These are phyloP conservation scores for Solanum lycopersicoides DNA, from an alignment of 257 asterid species.

Conservation along the genomic window DNA sequence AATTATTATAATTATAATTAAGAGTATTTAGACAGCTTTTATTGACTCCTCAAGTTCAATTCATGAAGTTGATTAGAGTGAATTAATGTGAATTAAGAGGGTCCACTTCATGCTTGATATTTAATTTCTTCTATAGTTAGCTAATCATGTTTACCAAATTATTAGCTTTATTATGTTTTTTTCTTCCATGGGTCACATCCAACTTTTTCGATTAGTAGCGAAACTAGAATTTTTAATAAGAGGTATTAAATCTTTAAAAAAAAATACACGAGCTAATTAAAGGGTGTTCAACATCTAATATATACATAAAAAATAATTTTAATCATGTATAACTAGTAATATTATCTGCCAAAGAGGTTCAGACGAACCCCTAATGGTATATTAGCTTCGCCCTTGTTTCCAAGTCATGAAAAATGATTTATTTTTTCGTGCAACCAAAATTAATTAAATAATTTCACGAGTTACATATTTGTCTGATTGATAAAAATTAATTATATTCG, in stretches of 20 bases:
- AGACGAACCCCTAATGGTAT: too few species aligned
- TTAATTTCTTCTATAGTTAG: not conserved
- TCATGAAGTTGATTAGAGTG: not conserved
- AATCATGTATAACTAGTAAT: too few species aligned
- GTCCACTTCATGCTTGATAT: not conserved
- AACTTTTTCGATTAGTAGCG: not conserved
- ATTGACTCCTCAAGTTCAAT: not conserved
- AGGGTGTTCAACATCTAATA: too few species aligned
- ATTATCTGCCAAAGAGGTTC: too few species aligned
- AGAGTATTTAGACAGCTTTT: not conserved
- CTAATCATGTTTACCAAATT: not conserved
- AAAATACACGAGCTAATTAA: accelerated
- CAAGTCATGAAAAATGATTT: not conserved
- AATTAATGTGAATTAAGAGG: not conserved
- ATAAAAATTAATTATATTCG: not conserved
- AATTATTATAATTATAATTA: not conserved
- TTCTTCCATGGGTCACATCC: not conserved
- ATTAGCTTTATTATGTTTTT: not conserved
- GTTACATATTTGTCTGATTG: not conserved
- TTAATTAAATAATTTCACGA: not conserved
- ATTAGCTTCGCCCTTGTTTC: too few species aligned
- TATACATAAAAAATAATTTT: too few species aligned
- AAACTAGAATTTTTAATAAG: too few species aligned
- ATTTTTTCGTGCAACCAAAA: not conserved
- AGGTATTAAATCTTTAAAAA: too few species aligned